Base-by-base conservation (phyloP, 2,329 filamentous ascomycete species). In the Penicillium sp. region DNA sequence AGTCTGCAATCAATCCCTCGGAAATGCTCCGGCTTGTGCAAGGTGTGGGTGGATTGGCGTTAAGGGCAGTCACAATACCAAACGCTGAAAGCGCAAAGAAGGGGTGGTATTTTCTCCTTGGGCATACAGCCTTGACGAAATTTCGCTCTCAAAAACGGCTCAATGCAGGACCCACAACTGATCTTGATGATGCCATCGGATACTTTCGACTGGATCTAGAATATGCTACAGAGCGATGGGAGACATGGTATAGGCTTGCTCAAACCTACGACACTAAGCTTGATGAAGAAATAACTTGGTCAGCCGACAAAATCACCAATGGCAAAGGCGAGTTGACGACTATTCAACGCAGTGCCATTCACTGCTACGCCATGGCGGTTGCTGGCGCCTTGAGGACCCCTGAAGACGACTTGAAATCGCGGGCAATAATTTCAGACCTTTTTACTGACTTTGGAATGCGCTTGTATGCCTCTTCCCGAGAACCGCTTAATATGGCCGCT, bases 71-170 rank as follows among this genome's bases (percentile, higher is more conserved):
- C 7, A 83, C 86, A 2, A 81, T 83, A 0, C 88, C 94, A 57
- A 87, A 85, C 52, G 82, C 83, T 0, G 75, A 78, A 12, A 77
- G 95, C 33, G 91, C 92, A 0, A 84, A 84, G 23, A 88, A 90
- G 63, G 90, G 91, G 47, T 97, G 93, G 93, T 96, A 91, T 70
- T 96, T 94, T 70, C 77, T 97, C 28, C 83, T 96, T 60, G 93
- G 93, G 20, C 89, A 94, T 80, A 89, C 96, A 56, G 87, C 90
- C 2, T 80, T 97, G 56, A 90, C 88, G 45, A 96, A 91, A 66
- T 97, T 96, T 83, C 68, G 89, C 78, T 78, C 82, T 76, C 73
- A 92, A 80, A 90, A 93, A 65, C 84, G 91, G 20, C 82, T 91
- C 64, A 90, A 84, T 2, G 88, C 89, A 1, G 87, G 87, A 3